Evolutionary conservation across 306 rosid species (phyloP).

Genomic region (Quercus glauca): DNA sequence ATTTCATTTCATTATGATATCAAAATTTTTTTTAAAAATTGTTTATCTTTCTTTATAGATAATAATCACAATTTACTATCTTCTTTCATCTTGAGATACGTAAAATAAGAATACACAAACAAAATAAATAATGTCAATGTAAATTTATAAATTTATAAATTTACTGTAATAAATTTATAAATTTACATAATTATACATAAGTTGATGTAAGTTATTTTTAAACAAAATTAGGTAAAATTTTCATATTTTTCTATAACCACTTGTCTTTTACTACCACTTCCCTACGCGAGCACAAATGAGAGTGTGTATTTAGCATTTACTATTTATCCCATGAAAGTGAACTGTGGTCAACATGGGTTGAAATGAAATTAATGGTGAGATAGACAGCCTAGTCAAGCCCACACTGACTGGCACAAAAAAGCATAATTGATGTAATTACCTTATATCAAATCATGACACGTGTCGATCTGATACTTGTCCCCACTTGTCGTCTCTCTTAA

Average conservation of each 20-base stretch:
- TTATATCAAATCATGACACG: constrained; percentile 20
- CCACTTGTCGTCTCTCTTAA: background rate
- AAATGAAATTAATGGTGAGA: background rate
- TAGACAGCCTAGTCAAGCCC: constrained; percentile 1
- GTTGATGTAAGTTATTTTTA: too few species aligned
- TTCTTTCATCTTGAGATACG: fast-evolving
- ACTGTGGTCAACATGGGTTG: background rate
- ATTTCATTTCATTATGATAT: too few species aligned
- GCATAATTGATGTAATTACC: constrained; percentile 26
- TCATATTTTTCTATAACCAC: too few species aligned
- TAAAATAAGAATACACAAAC: too few species aligned
- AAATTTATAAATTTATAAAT: fast-evolving
- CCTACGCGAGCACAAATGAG: background rate
- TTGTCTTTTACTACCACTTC: too few species aligned
- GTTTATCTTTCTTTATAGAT: fast-evolving
- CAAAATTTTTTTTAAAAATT: too few species aligned
- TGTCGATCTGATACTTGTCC: background rate
- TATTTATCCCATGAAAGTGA: background rate
- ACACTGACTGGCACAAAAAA: constrained; percentile 20
- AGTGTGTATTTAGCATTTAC: background rate
- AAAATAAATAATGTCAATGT: fast-evolving
- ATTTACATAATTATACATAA: fast-evolving
- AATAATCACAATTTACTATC: fast-evolving
- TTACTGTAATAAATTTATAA: fast-evolving
- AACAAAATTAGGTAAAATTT: too few species aligned